Base-by-base conservation (phyloP, 352 stramenopile genomes). In the Phytopythium litorale region DNA sequence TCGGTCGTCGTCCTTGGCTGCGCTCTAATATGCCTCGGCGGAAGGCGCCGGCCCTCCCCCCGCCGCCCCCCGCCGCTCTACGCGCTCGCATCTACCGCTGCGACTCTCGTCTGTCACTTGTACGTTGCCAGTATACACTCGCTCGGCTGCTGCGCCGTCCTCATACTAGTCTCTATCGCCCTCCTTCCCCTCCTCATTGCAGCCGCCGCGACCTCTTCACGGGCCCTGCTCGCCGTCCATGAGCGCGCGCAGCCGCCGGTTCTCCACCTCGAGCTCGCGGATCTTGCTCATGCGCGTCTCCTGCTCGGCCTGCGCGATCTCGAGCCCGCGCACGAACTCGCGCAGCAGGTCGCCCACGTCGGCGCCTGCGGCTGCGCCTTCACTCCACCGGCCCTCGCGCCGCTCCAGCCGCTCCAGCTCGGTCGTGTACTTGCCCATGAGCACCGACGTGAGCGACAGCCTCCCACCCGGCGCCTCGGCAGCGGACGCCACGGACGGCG, bases 211-310 rank as follows among this genome's bases (percentile, higher is more conserved):
- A 7, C 28, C n/a, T 56, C 28, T 11, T 56, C 50, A 40, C 50
- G n/a, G 50, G n/a, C 52, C 38, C 11, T 32, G 78, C 65, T n/a
- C 66, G 8, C 35, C 7, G 57, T 53, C 48, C 55, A 91, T 64
- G 38, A 75, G 53, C 42, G 79, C 65, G 1, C 76, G 79, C 46
- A 92, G 60, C 28, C 78, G 71, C 48, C 62, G 64, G 65, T 90
- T 92, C 56, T 88, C 83, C 16, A 85, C 51, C 60, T 92, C 80
- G 11, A 92, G 67, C 54, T 89, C 82, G 43, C 72, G 68, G 42
- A 92, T 89, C 53, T 88, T 83, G 62, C 73, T 89, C 75, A 89
- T 79, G 2, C 79, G 76, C 58, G 80, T 89, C 48, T 90, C 80
- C 58, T 92, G 81, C 58, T 90, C 83, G 6, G 76, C 79, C 21